Percentiles rank a stretch among this genome's conserved stretches.
These are phyloP conservation scores for Neurospora sp. DNA, from an alignment of 2,329 filamentous ascomycete genomes.

Conservation along the genomic window DNA sequence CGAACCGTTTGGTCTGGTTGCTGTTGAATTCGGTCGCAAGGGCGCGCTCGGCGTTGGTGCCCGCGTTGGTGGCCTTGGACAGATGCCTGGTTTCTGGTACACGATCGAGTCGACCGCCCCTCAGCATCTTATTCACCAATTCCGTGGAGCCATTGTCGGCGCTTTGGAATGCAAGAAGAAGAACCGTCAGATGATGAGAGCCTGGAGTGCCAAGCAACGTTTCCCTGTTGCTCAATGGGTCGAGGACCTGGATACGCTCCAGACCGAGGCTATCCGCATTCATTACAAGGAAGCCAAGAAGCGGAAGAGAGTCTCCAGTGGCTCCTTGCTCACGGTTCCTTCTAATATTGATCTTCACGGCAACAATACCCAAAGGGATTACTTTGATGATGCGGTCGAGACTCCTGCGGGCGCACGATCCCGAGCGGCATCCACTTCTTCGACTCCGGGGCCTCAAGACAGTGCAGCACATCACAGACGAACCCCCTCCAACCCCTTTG, in stretches of 20 bases:
- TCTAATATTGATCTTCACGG: conserved; percentile 10
- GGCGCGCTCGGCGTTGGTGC: conserved; percentile 56
- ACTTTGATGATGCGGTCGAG: conserved; percentile 10
- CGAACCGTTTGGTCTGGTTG: conserved; percentile 59
- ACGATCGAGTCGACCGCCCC: conserved; percentile 55
- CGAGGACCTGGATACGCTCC: conserved; percentile 51
- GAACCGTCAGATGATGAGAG: conserved; percentile 50
- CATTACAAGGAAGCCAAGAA: conserved; percentile 21
- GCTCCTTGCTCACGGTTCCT: conserved; percentile 12
- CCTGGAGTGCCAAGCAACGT: conserved; percentile 52
- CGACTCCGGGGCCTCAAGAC: conserved; percentile 11
- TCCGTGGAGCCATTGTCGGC: conserved; percentile 50
- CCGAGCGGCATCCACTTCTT: conserved; percentile 11
- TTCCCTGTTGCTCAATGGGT: conserved; percentile 59
- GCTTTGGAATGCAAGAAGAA: conserved; percentile 46
- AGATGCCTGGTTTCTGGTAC: conserved; percentile 63
- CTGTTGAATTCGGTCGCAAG: conserved; percentile 58
- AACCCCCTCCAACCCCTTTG: conserved; percentile 8
- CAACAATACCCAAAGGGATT: conserved; percentile 2
- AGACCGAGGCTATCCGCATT: conserved; percentile 47
- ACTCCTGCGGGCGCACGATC: conserved; percentile 10
- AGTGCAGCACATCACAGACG: conserved; percentile 4
- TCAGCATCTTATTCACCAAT: conserved; percentile 51
- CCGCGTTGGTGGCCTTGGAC: conserved; percentile 53
- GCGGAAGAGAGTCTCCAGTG: conserved; percentile 12